Evolutionary conservation across 164 flowering plant genomes (phyloP).

Genomic region (Dillenia suffruticosa): DNA sequence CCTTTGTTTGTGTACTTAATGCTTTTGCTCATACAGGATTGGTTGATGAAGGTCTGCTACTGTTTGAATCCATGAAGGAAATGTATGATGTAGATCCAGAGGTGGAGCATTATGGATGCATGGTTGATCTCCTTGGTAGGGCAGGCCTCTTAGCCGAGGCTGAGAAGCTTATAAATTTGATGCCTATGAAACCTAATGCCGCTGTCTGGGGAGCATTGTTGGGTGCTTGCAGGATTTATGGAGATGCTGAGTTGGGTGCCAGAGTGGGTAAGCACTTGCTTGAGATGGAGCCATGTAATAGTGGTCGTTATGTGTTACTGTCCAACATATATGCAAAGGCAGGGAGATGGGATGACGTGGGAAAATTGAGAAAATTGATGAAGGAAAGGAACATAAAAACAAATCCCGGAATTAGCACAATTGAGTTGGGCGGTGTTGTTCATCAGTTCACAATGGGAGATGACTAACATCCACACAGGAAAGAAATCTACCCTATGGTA

Average conservation of each 20-base stretch:
- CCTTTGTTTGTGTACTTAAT: slow-evolving; percentile 30
- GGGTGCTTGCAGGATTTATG: slow-evolving; percentile 38
- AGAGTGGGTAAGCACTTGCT: slow-evolving; percentile 29
- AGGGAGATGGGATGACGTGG: slow-evolving; percentile 41
- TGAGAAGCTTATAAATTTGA: slow-evolving; percentile 23
- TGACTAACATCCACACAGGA: slow-evolving; percentile 27
- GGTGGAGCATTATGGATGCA: slow-evolving; percentile 41
- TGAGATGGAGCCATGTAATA: slow-evolving; percentile 34
- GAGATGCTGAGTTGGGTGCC: slow-evolving; percentile 31
- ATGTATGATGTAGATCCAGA: slow-evolving; percentile 21
- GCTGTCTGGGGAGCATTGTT: slow-evolving; percentile 44
- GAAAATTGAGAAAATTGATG: slow-evolving; percentile 30
- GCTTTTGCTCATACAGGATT: slow-evolving; percentile 47
- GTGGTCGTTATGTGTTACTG: slow-evolving; percentile 32
- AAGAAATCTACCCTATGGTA: slow-evolving; percentile 24
- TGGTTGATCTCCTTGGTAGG: slow-evolving; percentile 41
- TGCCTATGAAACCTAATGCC: slow-evolving; percentile 35
- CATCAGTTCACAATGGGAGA: slow-evolving; percentile 34
- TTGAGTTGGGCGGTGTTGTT: slow-evolving; percentile 27
- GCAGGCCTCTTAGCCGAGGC: slow-evolving; percentile 36
- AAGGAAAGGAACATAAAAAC: slow-evolving; percentile 33
- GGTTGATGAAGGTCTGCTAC: slow-evolving; percentile 27
- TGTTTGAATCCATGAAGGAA: slow-evolving; percentile 23
- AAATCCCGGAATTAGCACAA: slow-evolving; percentile 30
- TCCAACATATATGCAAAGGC: slow-evolving; percentile 38